A percentile compares a stretch with the other conserved stretches of the same genome.
Evolutionary conservation across 2,329 filamentous ascomycete genomes (phyloP).

Genomic region (Calonectria naviculata): DNA sequence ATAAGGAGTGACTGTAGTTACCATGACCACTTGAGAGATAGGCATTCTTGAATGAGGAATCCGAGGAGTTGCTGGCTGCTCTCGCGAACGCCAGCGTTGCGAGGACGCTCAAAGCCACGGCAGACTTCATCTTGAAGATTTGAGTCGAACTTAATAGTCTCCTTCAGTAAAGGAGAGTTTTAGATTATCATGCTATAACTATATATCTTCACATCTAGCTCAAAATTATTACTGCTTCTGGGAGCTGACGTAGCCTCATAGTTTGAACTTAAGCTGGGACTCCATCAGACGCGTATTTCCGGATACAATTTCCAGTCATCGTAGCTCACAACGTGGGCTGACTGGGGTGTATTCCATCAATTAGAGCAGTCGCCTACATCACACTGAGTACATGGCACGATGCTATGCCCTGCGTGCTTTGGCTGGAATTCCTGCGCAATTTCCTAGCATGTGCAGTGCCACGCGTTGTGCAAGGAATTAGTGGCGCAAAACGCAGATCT

Average conservation of each 20-base stretch:
- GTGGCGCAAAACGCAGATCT: neutral
- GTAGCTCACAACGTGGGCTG: neutral
- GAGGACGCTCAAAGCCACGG: neutral
- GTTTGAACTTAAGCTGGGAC: neutral
- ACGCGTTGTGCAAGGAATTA: conserved; percentile 1
- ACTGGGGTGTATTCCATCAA: neutral
- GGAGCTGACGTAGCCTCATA: neutral
- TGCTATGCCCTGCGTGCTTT: neutral
- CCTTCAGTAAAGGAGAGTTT: neutral
- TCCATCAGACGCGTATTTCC: neutral
- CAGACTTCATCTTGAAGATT: neutral
- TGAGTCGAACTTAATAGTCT: neutral
- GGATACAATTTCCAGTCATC: neutral
- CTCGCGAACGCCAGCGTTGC: neutral
- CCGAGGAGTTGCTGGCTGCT: neutral
- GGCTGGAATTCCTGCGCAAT: neutral
- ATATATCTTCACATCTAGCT: neutral
- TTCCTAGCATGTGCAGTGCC: neutral
- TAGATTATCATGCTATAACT: neutral
- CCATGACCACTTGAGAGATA: neutral
- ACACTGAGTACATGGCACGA: neutral
- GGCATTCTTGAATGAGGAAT: neutral
- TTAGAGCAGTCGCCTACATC: neutral
- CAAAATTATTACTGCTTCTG: no score
- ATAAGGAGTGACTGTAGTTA: neutral